phyloP scores from a whole-genome alignment of 2,329 filamentous ascomycete species.

The Pseudogymnoascus sp. region DNA sequence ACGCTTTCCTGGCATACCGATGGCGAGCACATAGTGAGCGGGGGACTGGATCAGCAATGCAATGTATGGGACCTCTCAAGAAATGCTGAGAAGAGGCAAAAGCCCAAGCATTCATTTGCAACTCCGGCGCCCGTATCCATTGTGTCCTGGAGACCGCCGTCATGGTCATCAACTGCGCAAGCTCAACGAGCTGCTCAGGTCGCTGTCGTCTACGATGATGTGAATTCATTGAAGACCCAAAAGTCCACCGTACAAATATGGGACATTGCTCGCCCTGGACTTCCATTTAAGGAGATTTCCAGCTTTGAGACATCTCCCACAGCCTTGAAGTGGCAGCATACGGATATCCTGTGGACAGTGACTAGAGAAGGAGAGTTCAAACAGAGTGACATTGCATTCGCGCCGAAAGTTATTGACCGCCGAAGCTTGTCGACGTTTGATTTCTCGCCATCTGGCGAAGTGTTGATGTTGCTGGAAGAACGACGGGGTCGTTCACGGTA shows the following conservation, averaged over 20 bases:
- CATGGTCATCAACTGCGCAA: slow-evolving; percentile 58
- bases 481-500: slow-evolving; percentile 39
- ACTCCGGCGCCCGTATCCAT: slow-evolving; percentile 53
- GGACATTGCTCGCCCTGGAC: slow-evolving; percentile 60
- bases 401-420: slow-evolving; percentile 55
- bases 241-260: slow-evolving; percentile 57
- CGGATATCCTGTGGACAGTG: slow-evolving; percentile 60
- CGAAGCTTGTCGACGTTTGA: slow-evolving; percentile 54
- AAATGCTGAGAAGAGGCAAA: slow-evolving; percentile 55
- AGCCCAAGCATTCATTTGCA: slow-evolving; percentile 54
- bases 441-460: slow-evolving; percentile 53
- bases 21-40: slow-evolving; percentile 58
- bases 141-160: slow-evolving; percentile 56
- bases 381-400: slow-evolving; percentile 59
- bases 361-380: slow-evolving; percentile 55
- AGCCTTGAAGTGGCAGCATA: slow-evolving; percentile 55
- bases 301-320: slow-evolving; percentile 51
- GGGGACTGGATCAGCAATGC: slow-evolving; percentile 53
- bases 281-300: slow-evolving; percentile 61
- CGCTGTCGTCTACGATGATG: slow-evolving; percentile 55
- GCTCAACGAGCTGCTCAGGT: slow-evolving; percentile 54
- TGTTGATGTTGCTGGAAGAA: slow-evolving; percentile 56
- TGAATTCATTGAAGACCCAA: slow-evolving; percentile 45
- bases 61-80: slow-evolving; percentile 59
- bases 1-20: slow-evolving; percentile 62